Conservation (phyloP, 352 stramenopile species). For the Globisporangium emineosum region DNA sequence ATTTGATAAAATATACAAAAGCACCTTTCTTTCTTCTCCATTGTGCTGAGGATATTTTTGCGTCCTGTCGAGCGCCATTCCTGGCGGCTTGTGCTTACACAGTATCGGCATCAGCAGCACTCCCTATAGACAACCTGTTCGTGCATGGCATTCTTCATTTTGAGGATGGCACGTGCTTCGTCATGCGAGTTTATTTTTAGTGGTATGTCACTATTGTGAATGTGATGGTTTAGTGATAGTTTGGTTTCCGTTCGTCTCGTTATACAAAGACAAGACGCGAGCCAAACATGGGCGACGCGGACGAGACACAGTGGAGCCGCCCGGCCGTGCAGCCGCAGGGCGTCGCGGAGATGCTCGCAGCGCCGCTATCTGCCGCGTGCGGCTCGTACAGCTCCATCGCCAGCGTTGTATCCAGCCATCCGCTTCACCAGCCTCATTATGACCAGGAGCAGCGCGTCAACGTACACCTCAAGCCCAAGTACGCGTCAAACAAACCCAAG, state of each 20-base stretch:
- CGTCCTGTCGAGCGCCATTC: too few relatives aligned
- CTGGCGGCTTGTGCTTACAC: too few relatives aligned
- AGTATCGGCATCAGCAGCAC: too few relatives aligned
- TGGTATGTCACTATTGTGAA: too few relatives aligned
- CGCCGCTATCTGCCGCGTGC: background rate
- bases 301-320: slow-evolving; percentile 7
- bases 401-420: background rate
- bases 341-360: background rate
- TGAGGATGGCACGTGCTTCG: too few relatives aligned
- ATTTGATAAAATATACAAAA: slow-evolving; percentile 7
- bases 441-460: background rate
- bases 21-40: background rate
- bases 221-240: too few relatives aligned
- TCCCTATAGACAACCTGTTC: too few relatives aligned
- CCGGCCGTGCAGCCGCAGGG: slow-evolving; percentile 13
- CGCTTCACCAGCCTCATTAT: background rate
- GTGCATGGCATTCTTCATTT: too few relatives aligned
- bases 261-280: background rate
- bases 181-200: too few relatives aligned
- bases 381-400: background rate
- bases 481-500: background rate
- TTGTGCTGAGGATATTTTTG: too few relatives aligned
- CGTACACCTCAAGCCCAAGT: background rate
- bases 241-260: too few relatives aligned
- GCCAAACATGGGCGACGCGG: background rate